A percentile compares a stretch with the other conserved stretches of the same genome.
Evolutionary conservation across 768 basidiomycete species (phyloP).

Genomic region (Suillus lakei): DNA sequence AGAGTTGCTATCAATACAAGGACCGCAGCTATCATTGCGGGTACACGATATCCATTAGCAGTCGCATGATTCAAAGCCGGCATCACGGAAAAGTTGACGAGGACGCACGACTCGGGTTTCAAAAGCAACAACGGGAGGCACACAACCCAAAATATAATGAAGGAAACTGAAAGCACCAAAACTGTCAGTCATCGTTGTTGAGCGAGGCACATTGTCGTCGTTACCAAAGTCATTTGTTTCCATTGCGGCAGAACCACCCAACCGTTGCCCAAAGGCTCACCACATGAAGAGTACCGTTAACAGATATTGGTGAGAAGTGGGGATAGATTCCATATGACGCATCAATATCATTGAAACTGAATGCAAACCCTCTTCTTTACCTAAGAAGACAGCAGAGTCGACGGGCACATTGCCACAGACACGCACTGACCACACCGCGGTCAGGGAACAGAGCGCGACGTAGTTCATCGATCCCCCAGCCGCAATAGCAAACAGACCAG

Average conservation of each 20-base stretch:
- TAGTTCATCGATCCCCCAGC: constrained; percentile 64
- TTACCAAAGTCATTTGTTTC: no score
- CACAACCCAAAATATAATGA: no score
- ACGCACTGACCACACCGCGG: constrained; percentile 65
- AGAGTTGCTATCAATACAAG: no score
- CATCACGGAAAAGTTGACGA: no score
- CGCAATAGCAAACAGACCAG: constrained; percentile 66
- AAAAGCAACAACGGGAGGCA: no score
- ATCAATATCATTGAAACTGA: not conserved
- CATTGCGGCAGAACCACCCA: constrained; percentile 46
- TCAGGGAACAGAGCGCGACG: constrained; percentile 53
- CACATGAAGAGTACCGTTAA: constrained; percentile 76
- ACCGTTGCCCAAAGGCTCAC: constrained; percentile 80
- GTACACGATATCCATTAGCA: no score
- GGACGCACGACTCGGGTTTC: no score
- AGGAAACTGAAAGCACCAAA: no score
- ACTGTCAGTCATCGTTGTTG: no score
- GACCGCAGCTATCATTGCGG: no score
- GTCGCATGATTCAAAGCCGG: no score
- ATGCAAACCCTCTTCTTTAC: constrained; percentile 37
- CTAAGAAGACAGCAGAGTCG: constrained; percentile 77
- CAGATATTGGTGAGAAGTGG: constrained; percentile 75
- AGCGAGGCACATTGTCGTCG: no score
- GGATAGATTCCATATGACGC: constrained; percentile 58
- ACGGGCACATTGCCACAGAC: constrained; percentile 79